Conservation (phyloP, 257 asterid species). For the Petrea volubilis region DNA sequence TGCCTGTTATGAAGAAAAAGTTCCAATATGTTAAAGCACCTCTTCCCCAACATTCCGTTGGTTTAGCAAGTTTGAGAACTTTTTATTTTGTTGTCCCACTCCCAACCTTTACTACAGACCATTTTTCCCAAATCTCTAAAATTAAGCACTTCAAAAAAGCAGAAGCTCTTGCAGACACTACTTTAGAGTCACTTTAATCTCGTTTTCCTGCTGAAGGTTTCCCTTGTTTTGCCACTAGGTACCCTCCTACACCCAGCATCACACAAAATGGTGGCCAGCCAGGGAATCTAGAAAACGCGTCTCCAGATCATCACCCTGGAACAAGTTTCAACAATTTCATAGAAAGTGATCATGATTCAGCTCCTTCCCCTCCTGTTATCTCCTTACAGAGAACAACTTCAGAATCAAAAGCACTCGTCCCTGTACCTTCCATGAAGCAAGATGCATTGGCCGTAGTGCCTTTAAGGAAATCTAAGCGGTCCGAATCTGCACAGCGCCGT, state of each 20-base stretch:
- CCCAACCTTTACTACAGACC: no score
- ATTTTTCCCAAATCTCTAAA: no score
- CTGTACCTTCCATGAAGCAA: slow-evolving; percentile 47
- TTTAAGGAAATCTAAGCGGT: slow-evolving; percentile 71
- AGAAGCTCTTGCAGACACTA: no score
- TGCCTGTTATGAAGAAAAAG: no score
- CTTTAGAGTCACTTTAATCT: background rate
- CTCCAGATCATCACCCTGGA: slow-evolving; percentile 38
- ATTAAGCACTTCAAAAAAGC: no score
- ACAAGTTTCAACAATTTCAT: slow-evolving; percentile 50
- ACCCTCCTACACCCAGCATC: slow-evolving; percentile 37
- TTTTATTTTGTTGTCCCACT: background rate
- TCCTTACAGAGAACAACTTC: slow-evolving; percentile 49
- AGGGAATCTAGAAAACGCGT: slow-evolving; percentile 40
- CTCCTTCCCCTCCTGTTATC: slow-evolving; percentile 63
- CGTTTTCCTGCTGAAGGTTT: slow-evolving; percentile 1
- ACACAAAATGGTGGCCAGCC: slow-evolving; percentile 34
- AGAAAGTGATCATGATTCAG: slow-evolving; percentile 81
- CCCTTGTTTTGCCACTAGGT: slow-evolving; percentile 42
- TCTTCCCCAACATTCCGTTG: no score
- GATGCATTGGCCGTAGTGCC: slow-evolving; percentile 68
- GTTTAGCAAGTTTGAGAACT: no score
- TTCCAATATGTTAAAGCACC: no score
- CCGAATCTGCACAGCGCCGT: slow-evolving; percentile 83
- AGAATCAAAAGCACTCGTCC: slow-evolving; percentile 70